Evolutionary conservation across 2,329 filamentous ascomycete species (phyloP).

Genomic region (Phoma sp.): DNA sequence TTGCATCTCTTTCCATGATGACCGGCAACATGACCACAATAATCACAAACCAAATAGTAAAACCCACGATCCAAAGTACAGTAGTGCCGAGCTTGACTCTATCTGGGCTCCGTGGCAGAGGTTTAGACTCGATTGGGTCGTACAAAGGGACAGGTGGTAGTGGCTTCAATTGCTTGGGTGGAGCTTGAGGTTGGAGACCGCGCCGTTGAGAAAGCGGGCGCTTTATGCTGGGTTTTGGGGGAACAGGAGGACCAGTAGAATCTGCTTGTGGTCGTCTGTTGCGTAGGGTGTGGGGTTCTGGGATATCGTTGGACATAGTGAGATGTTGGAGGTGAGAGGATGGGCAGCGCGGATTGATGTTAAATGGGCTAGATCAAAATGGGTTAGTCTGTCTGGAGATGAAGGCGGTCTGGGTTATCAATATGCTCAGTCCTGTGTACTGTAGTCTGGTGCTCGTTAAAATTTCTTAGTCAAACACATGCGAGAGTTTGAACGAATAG

Average conservation of each 20-base stretch:
- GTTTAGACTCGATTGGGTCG: conserved; percentile 8
- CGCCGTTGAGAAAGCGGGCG: conserved; percentile 4
- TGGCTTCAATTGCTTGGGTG: conserved; percentile 19
- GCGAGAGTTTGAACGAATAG: not conserved
- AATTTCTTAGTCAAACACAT: not conserved
- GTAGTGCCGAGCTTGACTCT: conserved; percentile 2
- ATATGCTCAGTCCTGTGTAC: not conserved
- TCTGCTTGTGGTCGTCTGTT: not conserved
- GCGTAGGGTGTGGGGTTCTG: not conserved
- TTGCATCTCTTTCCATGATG: conserved; percentile 37
- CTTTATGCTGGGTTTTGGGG: conserved; percentile 6
- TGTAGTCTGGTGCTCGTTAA: not conserved
- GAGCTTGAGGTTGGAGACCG: not conserved
- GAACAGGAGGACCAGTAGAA: not conserved
- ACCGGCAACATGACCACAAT: conserved; percentile 37
- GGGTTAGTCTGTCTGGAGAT: not conserved
- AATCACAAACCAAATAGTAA: conserved; percentile 32
- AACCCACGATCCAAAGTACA: conserved; percentile 23
- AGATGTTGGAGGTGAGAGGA: not conserved
- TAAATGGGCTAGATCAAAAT: not conserved
- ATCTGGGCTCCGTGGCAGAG: conserved; percentile 23
- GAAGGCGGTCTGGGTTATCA: not conserved
- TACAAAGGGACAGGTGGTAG: conserved; percentile 16
- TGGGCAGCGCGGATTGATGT: not conserved
- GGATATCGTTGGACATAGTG: not conserved